Evolutionary conservation across 306 rosid species (phyloP).

Genomic region (Vigna radiata): DNA sequence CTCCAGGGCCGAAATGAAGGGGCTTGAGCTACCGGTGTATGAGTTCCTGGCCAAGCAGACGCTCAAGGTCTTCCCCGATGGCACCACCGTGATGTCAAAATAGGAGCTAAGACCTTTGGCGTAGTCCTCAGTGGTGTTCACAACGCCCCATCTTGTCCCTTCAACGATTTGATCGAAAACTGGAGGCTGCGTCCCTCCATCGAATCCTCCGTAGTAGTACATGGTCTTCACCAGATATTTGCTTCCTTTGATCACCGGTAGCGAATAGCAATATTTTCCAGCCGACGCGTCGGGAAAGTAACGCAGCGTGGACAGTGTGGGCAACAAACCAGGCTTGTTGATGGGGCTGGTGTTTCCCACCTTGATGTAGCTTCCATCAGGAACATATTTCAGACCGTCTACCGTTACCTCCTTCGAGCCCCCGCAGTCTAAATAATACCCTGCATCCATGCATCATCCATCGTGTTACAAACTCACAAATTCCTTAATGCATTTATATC

Average conservation of each 20-base stretch:
- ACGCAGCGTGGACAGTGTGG: slow-evolving; percentile 68
- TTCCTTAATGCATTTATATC: neutral
- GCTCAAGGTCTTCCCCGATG: slow-evolving; percentile 61
- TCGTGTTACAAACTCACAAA: slow-evolving; percentile 36
- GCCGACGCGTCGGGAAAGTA: slow-evolving; percentile 69
- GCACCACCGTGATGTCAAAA: slow-evolving; percentile 64
- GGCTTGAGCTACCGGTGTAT: slow-evolving; percentile 61
- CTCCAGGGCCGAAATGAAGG: slow-evolving; percentile 89
- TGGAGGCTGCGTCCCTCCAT: slow-evolving; percentile 77
- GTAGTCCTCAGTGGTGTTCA: slow-evolving; percentile 77
- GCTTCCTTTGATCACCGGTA: slow-evolving; percentile 63
- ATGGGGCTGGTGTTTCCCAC: slow-evolving; percentile 58
- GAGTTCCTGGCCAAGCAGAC: slow-evolving; percentile 80
- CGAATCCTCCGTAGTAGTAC: slow-evolving; percentile 79
- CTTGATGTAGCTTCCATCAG: slow-evolving; percentile 64
- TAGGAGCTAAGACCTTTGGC: slow-evolving; percentile 75
- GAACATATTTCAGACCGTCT: slow-evolving; percentile 50
- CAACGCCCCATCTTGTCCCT: slow-evolving; percentile 77
- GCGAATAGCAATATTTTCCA: slow-evolving; percentile 66
- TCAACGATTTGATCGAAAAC: slow-evolving; percentile 87
- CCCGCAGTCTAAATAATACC: slow-evolving; percentile 73
- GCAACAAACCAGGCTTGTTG: slow-evolving; percentile 51
- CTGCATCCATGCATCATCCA: slow-evolving; percentile 50
- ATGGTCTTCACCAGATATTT: slow-evolving; percentile 70
- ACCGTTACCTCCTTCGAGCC: slow-evolving; percentile 47